Base-by-base conservation (phyloP, 2,329 filamentous ascomycete species). In the Blumeria hordei region DNA sequence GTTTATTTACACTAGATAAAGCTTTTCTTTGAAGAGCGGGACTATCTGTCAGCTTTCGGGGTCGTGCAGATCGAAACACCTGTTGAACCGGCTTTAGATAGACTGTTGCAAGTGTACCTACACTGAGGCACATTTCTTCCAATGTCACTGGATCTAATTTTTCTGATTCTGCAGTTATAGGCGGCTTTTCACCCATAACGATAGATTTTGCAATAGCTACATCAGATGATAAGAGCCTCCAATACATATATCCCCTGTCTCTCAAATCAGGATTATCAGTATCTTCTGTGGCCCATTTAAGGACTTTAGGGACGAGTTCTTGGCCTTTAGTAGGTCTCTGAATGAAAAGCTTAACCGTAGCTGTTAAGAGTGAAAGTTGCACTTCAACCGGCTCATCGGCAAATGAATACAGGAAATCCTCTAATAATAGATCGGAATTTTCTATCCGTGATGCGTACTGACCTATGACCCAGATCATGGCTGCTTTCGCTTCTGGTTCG, bases 381-480 rank as follows among this genome's bases (percentile, higher is more conserved):
- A 98, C 92, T 67, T 98, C 92, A 14, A 95, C 83, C 0, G 88
- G 83, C 68, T 98, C 92, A 62, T 98, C 92, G 33, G 85, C 77
- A 70, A 96, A 98, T 0, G 86, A 85, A 65, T 90, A 90, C 8
- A 98, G 68, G 67, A 96, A 98, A 67, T 98, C 92, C 62, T 98
- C 90, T 8, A 98, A 75, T 2, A 98, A 74, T 0, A 83, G 85
- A 62, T 96, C 92, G 14, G 86, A 92, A 67, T 98, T 96, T 66
- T 98, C 92, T 62, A 98, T 98, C 47, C 92, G 83, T 65, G 93
- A 88, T 9, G 92, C 92, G 64, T 98, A 98, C 67, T 98, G 87
- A 1, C 92, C 92, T 65, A 98, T 98, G 37, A 98, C 92, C 92
- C 92, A 98, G 47, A 98, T 92, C 80, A 98, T 94, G 57, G 92